These are phyloP conservation scores for Kwoniella europaea DNA, from an alignment of 768 basidiomycete genomes.

Conservation along the genomic window DNA sequence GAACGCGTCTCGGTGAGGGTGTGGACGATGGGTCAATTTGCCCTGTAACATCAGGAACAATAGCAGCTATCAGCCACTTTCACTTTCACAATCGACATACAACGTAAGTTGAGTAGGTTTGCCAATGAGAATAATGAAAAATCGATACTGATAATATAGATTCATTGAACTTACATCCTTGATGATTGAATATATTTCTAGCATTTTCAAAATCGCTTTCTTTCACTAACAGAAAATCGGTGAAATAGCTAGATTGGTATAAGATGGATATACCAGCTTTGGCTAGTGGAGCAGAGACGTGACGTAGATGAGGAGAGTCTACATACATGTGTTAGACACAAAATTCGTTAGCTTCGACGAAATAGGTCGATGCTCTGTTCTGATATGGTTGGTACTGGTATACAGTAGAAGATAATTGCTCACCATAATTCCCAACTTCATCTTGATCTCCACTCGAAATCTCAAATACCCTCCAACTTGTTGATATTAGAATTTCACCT, in stretches of 20 bases:
- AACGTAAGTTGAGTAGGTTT: too few species aligned
- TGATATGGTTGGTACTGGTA: neutral
- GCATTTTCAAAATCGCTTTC: slow-evolving; percentile 43
- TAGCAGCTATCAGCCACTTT: neutral
- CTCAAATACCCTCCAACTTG: slow-evolving; percentile 48
- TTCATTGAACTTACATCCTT: slow-evolving; percentile 42
- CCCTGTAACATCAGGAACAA: slow-evolving; percentile 20
- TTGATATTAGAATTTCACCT: slow-evolving; percentile 33
- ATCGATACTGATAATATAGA: too few species aligned
- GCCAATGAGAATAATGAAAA: too few species aligned
- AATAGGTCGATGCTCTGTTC: neutral
- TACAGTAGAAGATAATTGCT: slow-evolving; percentile 2
- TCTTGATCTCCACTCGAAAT: slow-evolving; percentile 45
- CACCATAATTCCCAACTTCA: slow-evolving; percentile 45
- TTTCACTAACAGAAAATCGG: slow-evolving; percentile 45
- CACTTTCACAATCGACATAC: too few species aligned
- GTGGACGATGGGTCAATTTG: slow-evolving; percentile 29
- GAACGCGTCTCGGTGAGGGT: slow-evolving; percentile 31
- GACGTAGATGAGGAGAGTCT: slow-evolving; percentile 51
- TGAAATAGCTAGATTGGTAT: slow-evolving; percentile 40
- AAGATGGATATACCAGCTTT: slow-evolving; percentile 46
- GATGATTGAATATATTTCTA: slow-evolving; percentile 35
- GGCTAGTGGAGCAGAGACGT: slow-evolving; percentile 46
- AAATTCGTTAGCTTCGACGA: too few species aligned
- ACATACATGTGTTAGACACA: too few species aligned